These are phyloP conservation scores for Paramecium primaurelia DNA, from an alignment of 73 alveolate species.

Conservation along the genomic window DNA sequence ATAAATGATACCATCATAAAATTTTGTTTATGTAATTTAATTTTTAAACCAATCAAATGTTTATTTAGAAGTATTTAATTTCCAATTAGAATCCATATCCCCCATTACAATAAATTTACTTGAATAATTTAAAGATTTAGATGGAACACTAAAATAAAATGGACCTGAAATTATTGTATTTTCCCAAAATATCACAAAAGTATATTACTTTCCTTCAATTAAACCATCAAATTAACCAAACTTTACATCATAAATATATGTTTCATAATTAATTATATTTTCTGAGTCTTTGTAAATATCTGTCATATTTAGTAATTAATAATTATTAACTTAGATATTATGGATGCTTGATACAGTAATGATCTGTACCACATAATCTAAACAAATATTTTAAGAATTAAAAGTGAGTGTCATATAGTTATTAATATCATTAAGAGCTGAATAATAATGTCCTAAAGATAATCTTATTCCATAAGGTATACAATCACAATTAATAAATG, in stretches of 20 bases:
- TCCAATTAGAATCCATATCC: slow-evolving; percentile 32
- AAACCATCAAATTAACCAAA: background rate
- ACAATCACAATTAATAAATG: background rate
- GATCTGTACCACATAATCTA: background rate
- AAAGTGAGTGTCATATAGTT: background rate
- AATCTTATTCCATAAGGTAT: background rate
- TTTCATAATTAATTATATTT: background rate
- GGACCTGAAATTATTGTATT: background rate
- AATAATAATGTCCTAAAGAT: background rate
- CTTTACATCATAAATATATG: background rate
- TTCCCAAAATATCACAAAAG: background rate
- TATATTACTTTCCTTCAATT: background rate
- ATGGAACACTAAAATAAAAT: background rate
- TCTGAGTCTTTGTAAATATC: background rate
- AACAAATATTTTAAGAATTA: background rate
- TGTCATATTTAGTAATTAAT: background rate
- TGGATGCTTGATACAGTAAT: background rate
- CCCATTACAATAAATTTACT: background rate
- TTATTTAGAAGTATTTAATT: background rate
- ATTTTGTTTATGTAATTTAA: background rate
- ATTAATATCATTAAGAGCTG: background rate
- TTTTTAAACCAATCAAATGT: slow-evolving; percentile 14
- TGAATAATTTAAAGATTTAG: background rate
- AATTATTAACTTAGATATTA: background rate
- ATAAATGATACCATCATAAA: background rate